Evolutionary conservation across 768 basidiomycete genomes (phyloP).

Genomic region (Naganishia onofrii): DNA sequence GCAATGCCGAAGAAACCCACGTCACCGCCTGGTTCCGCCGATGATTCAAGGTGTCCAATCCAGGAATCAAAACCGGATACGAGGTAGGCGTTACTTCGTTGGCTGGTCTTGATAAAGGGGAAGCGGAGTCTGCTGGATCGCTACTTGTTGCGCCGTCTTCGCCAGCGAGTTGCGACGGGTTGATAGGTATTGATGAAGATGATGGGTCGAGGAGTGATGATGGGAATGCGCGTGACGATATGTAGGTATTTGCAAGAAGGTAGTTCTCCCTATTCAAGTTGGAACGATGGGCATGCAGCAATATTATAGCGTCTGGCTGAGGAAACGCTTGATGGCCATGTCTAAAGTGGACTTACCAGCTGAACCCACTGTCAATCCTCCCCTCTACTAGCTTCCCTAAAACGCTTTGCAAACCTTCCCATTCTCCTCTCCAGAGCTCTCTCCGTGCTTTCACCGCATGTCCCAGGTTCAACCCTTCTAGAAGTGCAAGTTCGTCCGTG

Average conservation of each 20-base stretch:
- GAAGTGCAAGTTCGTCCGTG: conserved; percentile 61
- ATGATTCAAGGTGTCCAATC: conserved; percentile 48
- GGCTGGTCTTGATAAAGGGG: conserved; percentile 5
- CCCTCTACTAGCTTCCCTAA: conserved; percentile 50
- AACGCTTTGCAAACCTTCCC: conserved; percentile 58
- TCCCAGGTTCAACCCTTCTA: conserved; percentile 76
- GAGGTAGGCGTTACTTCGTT: conserved; percentile 10
- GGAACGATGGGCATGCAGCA: not conserved
- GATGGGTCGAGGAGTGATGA: conserved; percentile 21
- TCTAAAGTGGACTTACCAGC: conserved; percentile 60
- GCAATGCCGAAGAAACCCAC: conserved; percentile 61
- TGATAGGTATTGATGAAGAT: conserved; percentile 10
- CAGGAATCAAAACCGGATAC: conserved; percentile 19
- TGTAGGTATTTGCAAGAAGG: conserved; percentile 20
- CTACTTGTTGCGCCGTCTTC: not conserved
- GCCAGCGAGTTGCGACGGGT: conserved; percentile 6
- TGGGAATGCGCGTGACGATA: conserved; percentile 31
- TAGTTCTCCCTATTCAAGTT: conserved; percentile 10
- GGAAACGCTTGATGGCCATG: not conserved
- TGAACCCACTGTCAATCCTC: conserved; percentile 58
- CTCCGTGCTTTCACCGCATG: conserved; percentile 71
- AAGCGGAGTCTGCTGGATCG: not conserved
- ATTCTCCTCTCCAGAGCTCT: conserved; percentile 64
- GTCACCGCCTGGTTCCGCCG: conserved; percentile 73
- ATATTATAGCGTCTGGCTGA: not conserved